Evolutionary conservation across 108 stramenopile species (phyloP).

Genomic region (Bacterosira constricta): DNA sequence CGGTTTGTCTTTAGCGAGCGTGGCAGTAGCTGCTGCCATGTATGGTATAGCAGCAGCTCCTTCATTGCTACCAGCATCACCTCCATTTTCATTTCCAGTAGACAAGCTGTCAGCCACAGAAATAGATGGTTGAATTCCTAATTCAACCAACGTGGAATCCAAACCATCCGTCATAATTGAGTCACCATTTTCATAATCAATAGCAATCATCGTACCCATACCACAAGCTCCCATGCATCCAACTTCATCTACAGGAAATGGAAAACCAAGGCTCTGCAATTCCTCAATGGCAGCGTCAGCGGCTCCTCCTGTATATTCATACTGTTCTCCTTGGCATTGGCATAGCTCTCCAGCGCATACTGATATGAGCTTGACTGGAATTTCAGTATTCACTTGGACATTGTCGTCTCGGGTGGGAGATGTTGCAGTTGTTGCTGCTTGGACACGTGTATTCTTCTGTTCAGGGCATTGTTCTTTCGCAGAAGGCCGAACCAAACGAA

Average conservation of each 20-base stretch:
- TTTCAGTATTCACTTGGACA: conserved; percentile 14
- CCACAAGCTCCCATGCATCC: conserved; percentile 62
- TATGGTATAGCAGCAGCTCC: neutral
- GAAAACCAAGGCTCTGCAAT: conserved; percentile 33
- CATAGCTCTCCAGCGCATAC: conserved; percentile 61
- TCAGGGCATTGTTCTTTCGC: too few relatives aligned
- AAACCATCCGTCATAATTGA: conserved; percentile 51
- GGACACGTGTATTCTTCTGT: neutral
- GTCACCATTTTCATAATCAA: conserved; percentile 60
- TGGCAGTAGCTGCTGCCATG: too few relatives aligned
- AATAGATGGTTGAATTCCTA: conserved; percentile 14
- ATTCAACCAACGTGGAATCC: conserved; percentile 33
- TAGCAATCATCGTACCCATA: conserved; percentile 65
- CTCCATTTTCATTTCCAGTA: neutral
- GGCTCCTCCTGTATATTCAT: conserved; percentile 40
- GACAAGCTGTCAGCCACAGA: neutral
- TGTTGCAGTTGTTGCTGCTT: conserved; percentile 1
- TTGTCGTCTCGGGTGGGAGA: neutral
- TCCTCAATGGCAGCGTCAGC: conserved; percentile 37
- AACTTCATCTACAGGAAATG: conserved; percentile 58
- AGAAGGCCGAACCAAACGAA: neutral
- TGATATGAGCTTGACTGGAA: conserved; percentile 39
- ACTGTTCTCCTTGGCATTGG: conserved; percentile 58
- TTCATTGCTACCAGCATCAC: neutral
- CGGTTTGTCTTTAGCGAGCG: too few relatives aligned